Conservation (phyloP, 2,329 filamentous ascomycete genomes). For the Chaetomium olivaceum region DNA sequence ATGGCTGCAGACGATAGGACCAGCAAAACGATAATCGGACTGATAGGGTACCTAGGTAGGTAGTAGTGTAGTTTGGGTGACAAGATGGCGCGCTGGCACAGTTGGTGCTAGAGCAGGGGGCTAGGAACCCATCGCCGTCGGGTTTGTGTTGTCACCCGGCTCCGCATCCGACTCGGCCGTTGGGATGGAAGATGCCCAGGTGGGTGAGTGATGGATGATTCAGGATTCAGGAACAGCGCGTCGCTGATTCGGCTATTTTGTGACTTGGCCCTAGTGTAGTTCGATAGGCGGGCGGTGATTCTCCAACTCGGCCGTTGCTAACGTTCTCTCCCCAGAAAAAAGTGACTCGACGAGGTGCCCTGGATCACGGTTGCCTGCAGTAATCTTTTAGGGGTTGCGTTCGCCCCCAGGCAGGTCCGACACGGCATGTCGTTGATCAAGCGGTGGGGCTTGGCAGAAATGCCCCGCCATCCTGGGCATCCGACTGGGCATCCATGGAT, state of each 20-base stretch:
- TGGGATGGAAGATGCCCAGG: neutral
- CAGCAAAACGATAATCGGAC: neutral
- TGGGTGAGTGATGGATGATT: neutral
- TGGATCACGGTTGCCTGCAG: neutral
- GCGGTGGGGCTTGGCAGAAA: constrained; percentile 18
- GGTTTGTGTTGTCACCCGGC: constrained; percentile 6
- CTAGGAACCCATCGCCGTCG: constrained; percentile 20
- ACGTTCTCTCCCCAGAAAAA: neutral
- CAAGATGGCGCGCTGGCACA: constrained; percentile 1
- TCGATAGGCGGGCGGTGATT: too few relatives aligned
- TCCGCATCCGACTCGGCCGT: constrained; percentile 17
- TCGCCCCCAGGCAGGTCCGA: neutral
- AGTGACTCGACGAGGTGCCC: neutral
- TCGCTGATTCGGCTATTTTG: neutral
- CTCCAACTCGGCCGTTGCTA: neutral
- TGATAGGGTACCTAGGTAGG: neutral
- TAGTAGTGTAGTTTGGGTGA: neutral
- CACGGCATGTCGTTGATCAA: constrained; percentile 16
- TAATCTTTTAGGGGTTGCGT: neutral
- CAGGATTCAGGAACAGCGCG: neutral
- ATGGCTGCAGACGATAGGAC: constrained; percentile 34
- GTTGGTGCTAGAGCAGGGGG: constrained; percentile 4
- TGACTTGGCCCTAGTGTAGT: neutral
- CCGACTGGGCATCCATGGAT: constrained; percentile 11
- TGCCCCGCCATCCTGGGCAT: constrained; percentile 10